Percentiles rank a stretch among this genome's conserved stretches.
Evolutionary conservation across 1,139 yeast genomes (phyloP).

Genomic region (Hansenula sp.): DNA sequence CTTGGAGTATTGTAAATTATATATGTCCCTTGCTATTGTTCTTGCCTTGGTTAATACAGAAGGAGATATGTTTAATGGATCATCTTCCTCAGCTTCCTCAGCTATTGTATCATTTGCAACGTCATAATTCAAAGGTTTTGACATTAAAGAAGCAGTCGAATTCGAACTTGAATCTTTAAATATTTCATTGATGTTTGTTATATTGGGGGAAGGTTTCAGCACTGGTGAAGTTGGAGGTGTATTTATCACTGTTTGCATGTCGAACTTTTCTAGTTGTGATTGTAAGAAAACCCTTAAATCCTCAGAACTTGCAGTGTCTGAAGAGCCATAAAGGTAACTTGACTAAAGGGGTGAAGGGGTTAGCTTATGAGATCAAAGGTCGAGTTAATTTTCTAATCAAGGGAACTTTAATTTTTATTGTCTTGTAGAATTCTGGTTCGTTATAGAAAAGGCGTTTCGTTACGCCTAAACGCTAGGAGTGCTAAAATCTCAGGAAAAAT

Average conservation of each 20-base stretch:
- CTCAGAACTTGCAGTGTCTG: slow-evolving; percentile 3
- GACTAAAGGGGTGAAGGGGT: background rate
- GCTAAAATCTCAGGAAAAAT: too few species aligned
- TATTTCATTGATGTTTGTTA: slow-evolving; percentile 17
- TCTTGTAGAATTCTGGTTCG: too few species aligned
- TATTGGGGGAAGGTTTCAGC: slow-evolving; percentile 17
- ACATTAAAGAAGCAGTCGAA: slow-evolving; percentile 8
- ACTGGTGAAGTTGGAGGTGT: slow-evolving; percentile 8
- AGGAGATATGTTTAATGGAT: background rate
- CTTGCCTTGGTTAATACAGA: background rate
- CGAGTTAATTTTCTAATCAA: too few species aligned
- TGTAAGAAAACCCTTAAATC: slow-evolving; percentile 2
- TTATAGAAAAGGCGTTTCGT: too few species aligned
- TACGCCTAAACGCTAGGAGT: too few species aligned
- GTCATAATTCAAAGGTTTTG: slow-evolving; percentile 9
- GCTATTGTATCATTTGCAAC: slow-evolving; percentile 14
- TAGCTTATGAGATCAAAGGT: too few species aligned
- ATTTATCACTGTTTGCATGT: slow-evolving; percentile 1
- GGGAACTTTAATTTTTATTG: too few species aligned
- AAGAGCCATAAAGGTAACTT: background rate
- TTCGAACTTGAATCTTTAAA: slow-evolving; percentile 12
- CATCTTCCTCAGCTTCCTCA: slow-evolving; percentile 18
- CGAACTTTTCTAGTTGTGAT: slow-evolving; percentile 1
- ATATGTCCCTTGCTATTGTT: slow-evolving; percentile 27
- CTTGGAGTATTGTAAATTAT: slow-evolving; percentile 24